Conservation (phyloP, 805 yeast genomes). For the Kodamaea neixiangensis region DNA sequence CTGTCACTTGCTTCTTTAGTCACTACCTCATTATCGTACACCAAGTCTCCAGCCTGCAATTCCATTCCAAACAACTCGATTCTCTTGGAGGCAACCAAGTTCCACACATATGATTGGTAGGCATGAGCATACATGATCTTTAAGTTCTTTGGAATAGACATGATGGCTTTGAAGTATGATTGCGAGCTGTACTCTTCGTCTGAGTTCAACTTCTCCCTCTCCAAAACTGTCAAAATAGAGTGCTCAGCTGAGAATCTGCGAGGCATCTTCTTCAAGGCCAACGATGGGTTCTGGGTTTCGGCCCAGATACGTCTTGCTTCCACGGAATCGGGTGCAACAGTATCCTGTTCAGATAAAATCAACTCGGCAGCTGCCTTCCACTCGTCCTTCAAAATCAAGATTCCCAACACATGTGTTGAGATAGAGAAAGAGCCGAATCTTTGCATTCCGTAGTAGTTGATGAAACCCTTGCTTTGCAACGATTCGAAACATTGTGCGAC, state of each 20-base stretch:
- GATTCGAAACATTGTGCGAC: constrained; percentile 57
- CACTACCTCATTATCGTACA: constrained; percentile 39
- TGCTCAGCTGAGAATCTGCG: constrained; percentile 83
- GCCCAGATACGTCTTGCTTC: constrained; percentile 86
- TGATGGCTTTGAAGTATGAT: constrained; percentile 75
- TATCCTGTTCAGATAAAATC: constrained; percentile 80
- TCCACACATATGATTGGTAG: constrained; percentile 96
- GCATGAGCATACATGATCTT: constrained; percentile 97
- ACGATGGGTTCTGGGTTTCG: constrained; percentile 62
- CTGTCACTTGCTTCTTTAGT: constrained; percentile 20
- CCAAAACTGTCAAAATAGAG: constrained; percentile 63
- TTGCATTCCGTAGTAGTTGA: constrained; percentile 98
- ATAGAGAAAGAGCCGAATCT: constrained; percentile 94
- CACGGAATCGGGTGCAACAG: constrained; percentile 77
- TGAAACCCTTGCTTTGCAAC: constrained; percentile 70
- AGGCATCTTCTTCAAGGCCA: constrained; percentile 79
- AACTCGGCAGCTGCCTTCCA: constrained; percentile 82
- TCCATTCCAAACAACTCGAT: constrained; percentile 66
- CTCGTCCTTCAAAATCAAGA: constrained; percentile 63
- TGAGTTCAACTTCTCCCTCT: constrained; percentile 49
- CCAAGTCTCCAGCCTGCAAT: constrained; percentile 81
- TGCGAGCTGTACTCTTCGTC: constrained; percentile 45
- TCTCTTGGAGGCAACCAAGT: constrained; percentile 76
- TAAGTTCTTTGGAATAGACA: constrained; percentile 88
- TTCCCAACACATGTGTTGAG: constrained; percentile 88